Evolutionary conservation across 805 yeast genomes (phyloP), one percentile per base, ranked within the genome.

Genomic region (Scheffersomyces stipitis): DNA sequence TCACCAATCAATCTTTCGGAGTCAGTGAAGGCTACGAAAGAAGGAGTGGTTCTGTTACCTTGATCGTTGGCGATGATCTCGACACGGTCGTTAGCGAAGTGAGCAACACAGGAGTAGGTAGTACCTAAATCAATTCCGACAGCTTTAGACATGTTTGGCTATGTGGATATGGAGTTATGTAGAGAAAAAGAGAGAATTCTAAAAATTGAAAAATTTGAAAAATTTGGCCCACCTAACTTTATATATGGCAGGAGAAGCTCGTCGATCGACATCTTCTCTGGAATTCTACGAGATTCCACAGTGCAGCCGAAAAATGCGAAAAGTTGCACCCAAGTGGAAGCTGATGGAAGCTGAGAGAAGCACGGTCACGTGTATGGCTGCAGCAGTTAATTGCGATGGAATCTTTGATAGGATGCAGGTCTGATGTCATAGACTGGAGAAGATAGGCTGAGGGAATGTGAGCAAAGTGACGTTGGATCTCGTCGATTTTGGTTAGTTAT

Each of bases 41-140:
- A 56, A 23, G 62, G 62, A 14, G 62, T 56, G 48, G 58, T 53
- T 54, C 62, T 56, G 61, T 56, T 56, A 53, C 62, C 62, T 41
- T 56, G 62, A 44, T 56, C 62, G 47, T 56, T 56, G 50, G 62
- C 62, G 31, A 56, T 56, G 36, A 56, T 56, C 46, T 56, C 62
- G 31, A 56, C 62, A 49, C 60, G 55, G 49, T 54, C 60, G 49
- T 56, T 56, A 51, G 61, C 49, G 41, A 54, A 56, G 57, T 56
- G 58, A 15, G 62, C 62, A 42, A 56, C 62, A 56, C 62, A 56
- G 36, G 61, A 56, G 60, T 56, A 56, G 41, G 61, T 56, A 44
- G 62, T 56, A 44, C 62, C 62, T 48, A 56, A 56, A 52, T 56
- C 62, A 50, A 56, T 56, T 44, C 62, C 62, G 49, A 56, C 58